Evolutionary conservation across 164 flowering plant species (phyloP), one percentile per base, ranked within the genome.

Genomic region (Cinnamomum micranthum): DNA sequence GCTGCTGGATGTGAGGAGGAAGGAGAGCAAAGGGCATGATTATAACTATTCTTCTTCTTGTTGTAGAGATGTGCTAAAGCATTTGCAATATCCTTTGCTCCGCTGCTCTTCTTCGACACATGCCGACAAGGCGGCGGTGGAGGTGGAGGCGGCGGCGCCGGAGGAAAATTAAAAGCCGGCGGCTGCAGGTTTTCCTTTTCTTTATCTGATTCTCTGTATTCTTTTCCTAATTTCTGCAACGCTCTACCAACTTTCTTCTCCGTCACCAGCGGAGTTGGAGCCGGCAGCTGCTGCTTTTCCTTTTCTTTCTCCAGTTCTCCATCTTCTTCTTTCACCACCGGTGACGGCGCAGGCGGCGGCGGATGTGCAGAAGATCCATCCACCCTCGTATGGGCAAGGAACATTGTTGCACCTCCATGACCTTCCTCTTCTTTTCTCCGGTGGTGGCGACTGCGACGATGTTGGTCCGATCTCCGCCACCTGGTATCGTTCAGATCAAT

Each of bases 31-130:
- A 14, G 74, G 76, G 28, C 62, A 17, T 20, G 80, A 35, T 82
- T 89, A 62, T 28, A 67, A 23, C 33, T 73, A 31, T 76, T 87
- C 82, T 86, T 89, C 75, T 79, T 82, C 85, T 87, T 90, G 68
- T 84, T 83, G 77, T 84, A 84, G 15, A 90, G 47, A 6, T 93
- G 87, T 74, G 88, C 86, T 14, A 87, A 74, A 15, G 84, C 92
- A 65, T 72, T 87, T 14, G 88, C 88, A 27, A 93, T 73, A 15
- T 93, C 95, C 76, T 81, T 91, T 13, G 86, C 86, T 25, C 87
- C 84, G 33, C 84, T 76, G 77, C 58, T 84, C 77, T 65, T 71
- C 75, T 80, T 84, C 19, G 55, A 66, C 0, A n/a, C 19, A 7
- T 50, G 60, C 15, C n/a, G 74, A 20, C 68, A 67, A 22, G 52